Base-by-base conservation (phyloP, 2,329 filamentous ascomycete genomes). In the Cladosporium austrohemisphaericum region DNA sequence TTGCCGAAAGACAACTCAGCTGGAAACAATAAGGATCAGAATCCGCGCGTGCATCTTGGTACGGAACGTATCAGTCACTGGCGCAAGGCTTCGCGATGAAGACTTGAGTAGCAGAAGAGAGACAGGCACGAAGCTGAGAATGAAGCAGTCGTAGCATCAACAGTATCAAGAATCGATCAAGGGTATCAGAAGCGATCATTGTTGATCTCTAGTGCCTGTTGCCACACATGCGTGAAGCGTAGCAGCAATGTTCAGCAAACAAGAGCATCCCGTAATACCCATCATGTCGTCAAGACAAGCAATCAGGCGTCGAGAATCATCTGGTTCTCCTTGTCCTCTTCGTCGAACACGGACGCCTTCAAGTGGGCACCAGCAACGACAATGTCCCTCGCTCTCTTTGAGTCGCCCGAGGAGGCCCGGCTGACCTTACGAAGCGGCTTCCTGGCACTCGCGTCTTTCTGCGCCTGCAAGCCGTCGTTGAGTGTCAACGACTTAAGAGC, bases 361-460 rank as follows among this genome's bases (percentile, higher is more conserved):
- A 35, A 13, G 18, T 29, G 13, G 14, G 10, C 7, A 13, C 36
- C 28, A 14, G 19, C n/a, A 11, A 33, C 9, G 11, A 4, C 7
- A 5, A 31, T 22, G 13, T 37, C 32, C 23, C 22, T 41, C 6
- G 9, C 23, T 7, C 43, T 50, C 33, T 32, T 40, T 7, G 37
- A 43, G 11, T 11, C 38, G 1, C 16, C 33, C 11, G 47, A 50
- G n/a, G 51, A 51, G 8, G 46, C 22, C 23, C 52, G 52, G 45
- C 58, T 56, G 43, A 59, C 50, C 57, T 64, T 64, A 41, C 58
- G 51, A 13, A 50, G 32, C 3, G 59, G 53, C 43, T 53, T 56
- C 13, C 29, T 33, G 5, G 40, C 43, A 9, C 29, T 35, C 23
- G 29, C 8, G 1, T 50, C 53, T 32, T 56, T 55, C 56, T 61